A percentile compares a stretch with the other conserved stretches of the same genome.
These are phyloP conservation scores for Allium sativum DNA, from an alignment of 106 monocot genomes.

Conservation along the genomic window DNA sequence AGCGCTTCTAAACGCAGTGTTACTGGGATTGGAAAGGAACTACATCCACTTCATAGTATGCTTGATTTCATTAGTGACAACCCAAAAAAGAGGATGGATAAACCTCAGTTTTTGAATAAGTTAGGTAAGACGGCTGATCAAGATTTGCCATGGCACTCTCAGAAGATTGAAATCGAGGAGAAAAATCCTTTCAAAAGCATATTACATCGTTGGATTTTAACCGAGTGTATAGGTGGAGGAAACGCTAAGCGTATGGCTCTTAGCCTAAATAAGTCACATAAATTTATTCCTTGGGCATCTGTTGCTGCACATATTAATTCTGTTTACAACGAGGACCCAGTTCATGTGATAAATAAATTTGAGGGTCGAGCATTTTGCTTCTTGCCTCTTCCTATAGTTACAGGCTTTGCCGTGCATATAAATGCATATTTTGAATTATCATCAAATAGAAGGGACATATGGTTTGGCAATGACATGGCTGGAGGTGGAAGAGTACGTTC, in stretches of 20 bases:
- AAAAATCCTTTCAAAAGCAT: constrained; percentile 22
- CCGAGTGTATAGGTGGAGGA: constrained; percentile 90
- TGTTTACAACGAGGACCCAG: constrained; percentile 12
- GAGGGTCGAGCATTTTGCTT: constrained; percentile 90
- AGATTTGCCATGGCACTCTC: constrained; percentile 79
- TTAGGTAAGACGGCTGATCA: constrained; percentile 60
- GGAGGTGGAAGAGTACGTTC: constrained; percentile 88
- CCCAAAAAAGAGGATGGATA: constrained; percentile 42
- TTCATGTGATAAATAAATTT: constrained; percentile 32
- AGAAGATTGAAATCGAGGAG: constrained; percentile 65
- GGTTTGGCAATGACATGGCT: constrained; percentile 98
- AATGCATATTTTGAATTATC: constrained; percentile 99
- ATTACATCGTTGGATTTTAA: constrained; percentile 62
- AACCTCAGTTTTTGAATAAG: constrained; percentile 64
- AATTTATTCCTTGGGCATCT: constrained; percentile 95
- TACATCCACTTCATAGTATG: constrained; percentile 51
- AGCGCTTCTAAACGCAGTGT: constrained; percentile 52
- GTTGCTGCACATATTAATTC: constrained; percentile 76
- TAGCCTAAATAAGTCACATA: constrained; percentile 35
- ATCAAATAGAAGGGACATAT: constrained; percentile 94
- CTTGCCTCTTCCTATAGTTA: constrained; percentile 79
- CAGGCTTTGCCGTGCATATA: constrained; percentile 72
- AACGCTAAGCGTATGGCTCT: constrained; percentile 58
- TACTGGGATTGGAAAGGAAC: constrained; percentile 33
- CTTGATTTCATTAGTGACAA: constrained; percentile 69